Conservation (phyloP, 2,329 filamentous ascomycete genomes). For the Paraconiothyrium brasiliense region DNA sequence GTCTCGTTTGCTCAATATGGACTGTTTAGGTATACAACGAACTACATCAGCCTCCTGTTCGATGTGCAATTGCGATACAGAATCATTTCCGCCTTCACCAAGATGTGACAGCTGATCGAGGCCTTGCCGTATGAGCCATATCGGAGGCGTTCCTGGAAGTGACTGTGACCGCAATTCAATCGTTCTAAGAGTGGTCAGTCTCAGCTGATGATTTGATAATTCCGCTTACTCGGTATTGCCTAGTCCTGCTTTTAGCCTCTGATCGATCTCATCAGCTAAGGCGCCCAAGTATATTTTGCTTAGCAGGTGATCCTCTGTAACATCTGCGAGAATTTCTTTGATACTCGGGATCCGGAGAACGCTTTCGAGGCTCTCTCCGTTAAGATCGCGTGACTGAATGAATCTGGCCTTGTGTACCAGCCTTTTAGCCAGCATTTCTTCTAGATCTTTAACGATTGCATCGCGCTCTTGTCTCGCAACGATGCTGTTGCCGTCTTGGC, state of each 20-base stretch:
- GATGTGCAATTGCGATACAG: constrained; percentile 28
- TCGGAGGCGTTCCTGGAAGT: constrained; percentile 34
- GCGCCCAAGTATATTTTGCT: constrained; percentile 26
- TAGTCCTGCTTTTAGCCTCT: constrained; percentile 23
- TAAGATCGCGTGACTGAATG: constrained; percentile 32
- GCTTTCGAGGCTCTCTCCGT: constrained; percentile 31
- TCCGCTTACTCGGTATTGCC: constrained; percentile 27
- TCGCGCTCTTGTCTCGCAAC: constrained; percentile 36
- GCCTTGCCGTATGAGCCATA: constrained; percentile 32
- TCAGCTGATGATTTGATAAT: not conserved
- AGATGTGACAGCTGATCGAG: constrained; percentile 17
- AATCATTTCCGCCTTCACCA: constrained; percentile 15
- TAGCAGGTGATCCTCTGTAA: constrained; percentile 31
- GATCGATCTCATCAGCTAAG: constrained; percentile 19
- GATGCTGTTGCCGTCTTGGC: constrained; percentile 32
- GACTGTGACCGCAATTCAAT: constrained; percentile 26
- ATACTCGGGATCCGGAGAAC: constrained; percentile 24
- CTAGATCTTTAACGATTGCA: constrained; percentile 24
- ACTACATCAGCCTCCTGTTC: constrained; percentile 23
- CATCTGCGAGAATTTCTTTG: constrained; percentile 15
- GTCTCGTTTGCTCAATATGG: constrained; percentile 30
- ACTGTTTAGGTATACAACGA: constrained; percentile 34
- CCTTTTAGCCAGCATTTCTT: constrained; percentile 15
- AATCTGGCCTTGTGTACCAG: constrained; percentile 33
- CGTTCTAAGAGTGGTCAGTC: constrained; percentile 22